Evolutionary conservation across 2,329 filamentous ascomycete species (phyloP), one percentile per base, ranked within the genome.

Genomic region (Chaetoscypha palmicola): DNA sequence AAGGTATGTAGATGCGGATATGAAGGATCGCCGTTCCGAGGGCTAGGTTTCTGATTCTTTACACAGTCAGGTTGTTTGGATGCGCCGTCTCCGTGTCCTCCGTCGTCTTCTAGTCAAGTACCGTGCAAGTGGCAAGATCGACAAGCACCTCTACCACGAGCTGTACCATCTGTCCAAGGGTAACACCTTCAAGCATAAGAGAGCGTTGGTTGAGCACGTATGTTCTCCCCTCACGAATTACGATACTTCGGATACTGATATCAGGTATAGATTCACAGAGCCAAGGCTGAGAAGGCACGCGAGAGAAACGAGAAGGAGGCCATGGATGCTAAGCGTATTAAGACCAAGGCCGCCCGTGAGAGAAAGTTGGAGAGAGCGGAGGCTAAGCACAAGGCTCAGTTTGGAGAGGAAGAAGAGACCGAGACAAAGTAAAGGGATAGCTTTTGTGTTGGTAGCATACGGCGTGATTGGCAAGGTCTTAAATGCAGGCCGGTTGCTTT

Each of bases 141-240:
- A 98, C 79, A 98, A 98, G 85, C 92, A 98, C 81, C 89, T 98
- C 54, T 98, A 98, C 83, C 92, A 98, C 83, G 90, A 97, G 79
- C 88, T 98, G 62, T 98, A 98, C 83, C 92, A 96, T 75, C 79
- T 94, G 70, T 92, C 86, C 84, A 98, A 98, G 90, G 94, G 92
- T 94, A 98, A 98, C 85, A 91, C 92, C 72, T 98, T 98, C 86
- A 98, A 98, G 90, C 92, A 98, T 88, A 98, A 97, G 90, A 86
- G 92, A 76, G 92, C 90, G 68, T 84, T 98, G 65, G 89, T 98
- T 70, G 92, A 98, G 83, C 92, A 98, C 79, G 92, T 98, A 94
- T 68, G 92, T 88, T 64, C 43, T 24, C 26, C 16, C 20, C 40
- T 20, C 19, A 16, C 16, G 14, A 10, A n/a, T 4, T 10, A 8